A percentile compares a stretch with the other conserved stretches of the same genome.
Evolutionary conservation across 148 eudicot genomes (phyloP).

Genomic region (Amaranthus palmeri): DNA sequence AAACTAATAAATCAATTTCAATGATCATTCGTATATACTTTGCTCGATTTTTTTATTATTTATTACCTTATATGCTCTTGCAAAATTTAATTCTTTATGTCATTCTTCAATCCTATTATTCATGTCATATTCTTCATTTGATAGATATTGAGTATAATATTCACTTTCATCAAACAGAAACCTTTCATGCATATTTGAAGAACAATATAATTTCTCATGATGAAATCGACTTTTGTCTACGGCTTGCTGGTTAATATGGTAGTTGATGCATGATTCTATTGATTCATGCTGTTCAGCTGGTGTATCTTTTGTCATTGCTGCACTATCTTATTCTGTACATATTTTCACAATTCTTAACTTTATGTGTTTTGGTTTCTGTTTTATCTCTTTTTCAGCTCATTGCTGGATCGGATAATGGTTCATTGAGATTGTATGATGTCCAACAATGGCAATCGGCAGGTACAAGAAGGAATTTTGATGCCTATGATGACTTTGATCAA

Average conservation of each 20-base stretch:
- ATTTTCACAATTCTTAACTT: not conserved
- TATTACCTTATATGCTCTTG: too few relatives aligned
- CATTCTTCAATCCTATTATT: too few relatives aligned
- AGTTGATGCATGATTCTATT: not conserved
- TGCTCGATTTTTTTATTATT: too few relatives aligned
- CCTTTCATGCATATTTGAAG: too few relatives aligned
- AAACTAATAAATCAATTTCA: too few relatives aligned
- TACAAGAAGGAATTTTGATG: slow-evolving; percentile 27
- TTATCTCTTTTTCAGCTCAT: slow-evolving; percentile 41
- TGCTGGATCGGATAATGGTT: slow-evolving; percentile 72
- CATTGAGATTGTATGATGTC: slow-evolving; percentile 58
- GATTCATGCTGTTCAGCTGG: not conserved
- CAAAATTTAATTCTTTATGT: too few relatives aligned
- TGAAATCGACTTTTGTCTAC: too few relatives aligned
- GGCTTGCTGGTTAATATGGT: not conserved
- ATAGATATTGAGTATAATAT: too few relatives aligned
- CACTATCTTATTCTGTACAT: not conserved
- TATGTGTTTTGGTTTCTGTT: slow-evolving; percentile 9
- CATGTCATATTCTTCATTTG: too few relatives aligned
- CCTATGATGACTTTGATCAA: slow-evolving; percentile 51
- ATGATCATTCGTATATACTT: too few relatives aligned
- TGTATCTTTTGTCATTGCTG: not conserved
- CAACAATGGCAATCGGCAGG: slow-evolving; percentile 34
- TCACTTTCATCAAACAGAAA: too few relatives aligned
- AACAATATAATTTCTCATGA: too few relatives aligned